Evolutionary conservation across 495 filamentous ascomycete genomes (phyloP), one percentile per base, ranked within the genome.

Genomic region (Neurospora sp.): DNA sequence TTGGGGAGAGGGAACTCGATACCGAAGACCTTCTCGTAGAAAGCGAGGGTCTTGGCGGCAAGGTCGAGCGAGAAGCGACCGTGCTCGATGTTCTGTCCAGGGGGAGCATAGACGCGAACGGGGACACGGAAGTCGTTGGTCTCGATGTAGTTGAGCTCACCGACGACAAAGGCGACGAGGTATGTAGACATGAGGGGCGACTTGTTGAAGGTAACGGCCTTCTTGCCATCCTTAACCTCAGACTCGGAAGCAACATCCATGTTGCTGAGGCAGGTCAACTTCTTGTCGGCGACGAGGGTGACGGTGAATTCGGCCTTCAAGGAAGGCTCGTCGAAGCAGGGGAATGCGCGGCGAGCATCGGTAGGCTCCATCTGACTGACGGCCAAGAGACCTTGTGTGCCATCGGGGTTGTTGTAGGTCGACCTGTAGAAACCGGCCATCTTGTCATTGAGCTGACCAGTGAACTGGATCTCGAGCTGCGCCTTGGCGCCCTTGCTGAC

Each of bases 321-420:
- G 71, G 89, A 87, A 16, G 92, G 92, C 80, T 94, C 91, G 79
- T 94, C 92, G 79, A 92, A 93, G 80, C 92, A 92, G 10, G 92
- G 92, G 81, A 93, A 91, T 10, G 91, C 90, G 72, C 90, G 86
- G 74, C 91, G 83, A 41, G 91, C 92, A 82, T 93, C 92, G 40
- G 91, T 94, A 44, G 92, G 87, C 81, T 94, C 92, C 90, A 94
- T 92, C 85, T 94, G 92, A n/a, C 90, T 90, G 11, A 92, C 92
- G 41, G 91, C 91, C 80, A 93, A 78, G 76, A 90, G 86, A 69
- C 88, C 88, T 44, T 88, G 86, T 18, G 81, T 84, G 38, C 92
- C 92, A 76, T 91, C 87, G 46, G 83, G 77, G 76, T 86, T 88
- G 82, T 90, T 90, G 83, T 91, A 93, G 0, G 90, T 92, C 18